Conservation (phyloP, 1,139 yeast species). For the Lodderomyces jiufengensis region DNA sequence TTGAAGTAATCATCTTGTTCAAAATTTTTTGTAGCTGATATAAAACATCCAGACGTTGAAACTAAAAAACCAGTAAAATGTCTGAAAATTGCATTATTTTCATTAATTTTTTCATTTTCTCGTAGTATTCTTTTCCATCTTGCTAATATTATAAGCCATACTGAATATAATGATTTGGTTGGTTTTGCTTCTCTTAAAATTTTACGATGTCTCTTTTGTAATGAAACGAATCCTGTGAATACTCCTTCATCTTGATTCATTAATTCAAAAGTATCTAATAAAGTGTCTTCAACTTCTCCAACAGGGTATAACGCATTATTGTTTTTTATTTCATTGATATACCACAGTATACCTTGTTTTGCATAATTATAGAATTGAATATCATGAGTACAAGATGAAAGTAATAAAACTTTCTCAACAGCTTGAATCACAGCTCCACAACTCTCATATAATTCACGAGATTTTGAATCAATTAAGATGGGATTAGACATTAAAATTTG, state of each 20-base stretch:
- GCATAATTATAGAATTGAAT: slow-evolving; percentile 54
- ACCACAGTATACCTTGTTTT: slow-evolving; percentile 44
- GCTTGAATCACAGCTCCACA: slow-evolving; percentile 22
- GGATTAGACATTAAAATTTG: slow-evolving; percentile 22
- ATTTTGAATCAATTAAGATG: slow-evolving; percentile 17
- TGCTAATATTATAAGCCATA: slow-evolving; percentile 59
- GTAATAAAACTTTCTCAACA: slow-evolving; percentile 45
- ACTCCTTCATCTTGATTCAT: slow-evolving; percentile 57
- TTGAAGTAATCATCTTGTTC: slow-evolving; percentile 18
- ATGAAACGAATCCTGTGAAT: slow-evolving; percentile 73
- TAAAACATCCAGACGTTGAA: slow-evolving; percentile 54
- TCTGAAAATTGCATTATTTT: slow-evolving; percentile 46
- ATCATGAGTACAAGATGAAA: slow-evolving; percentile 56
- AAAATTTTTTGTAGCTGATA: slow-evolving; percentile 20
- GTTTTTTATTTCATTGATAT: slow-evolving; percentile 34
- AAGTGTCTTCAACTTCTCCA: slow-evolving; percentile 17
- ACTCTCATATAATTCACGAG: slow-evolving; percentile 12
- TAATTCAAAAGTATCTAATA: slow-evolving; percentile 43
- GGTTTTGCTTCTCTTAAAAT: slow-evolving; percentile 58
- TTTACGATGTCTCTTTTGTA: slow-evolving; percentile 63
- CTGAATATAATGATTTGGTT: slow-evolving; percentile 55
- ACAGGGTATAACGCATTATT: slow-evolving; percentile 10
- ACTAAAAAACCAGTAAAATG: slow-evolving; percentile 63
- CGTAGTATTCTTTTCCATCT: slow-evolving; percentile 46
- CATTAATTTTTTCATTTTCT: slow-evolving; percentile 18